Evolutionary conservation across 176 grass and related monocot genomes (phyloP), one percentile per base, ranked within the genome.

Genomic region (Rhipidocladum racemiflorum): DNA sequence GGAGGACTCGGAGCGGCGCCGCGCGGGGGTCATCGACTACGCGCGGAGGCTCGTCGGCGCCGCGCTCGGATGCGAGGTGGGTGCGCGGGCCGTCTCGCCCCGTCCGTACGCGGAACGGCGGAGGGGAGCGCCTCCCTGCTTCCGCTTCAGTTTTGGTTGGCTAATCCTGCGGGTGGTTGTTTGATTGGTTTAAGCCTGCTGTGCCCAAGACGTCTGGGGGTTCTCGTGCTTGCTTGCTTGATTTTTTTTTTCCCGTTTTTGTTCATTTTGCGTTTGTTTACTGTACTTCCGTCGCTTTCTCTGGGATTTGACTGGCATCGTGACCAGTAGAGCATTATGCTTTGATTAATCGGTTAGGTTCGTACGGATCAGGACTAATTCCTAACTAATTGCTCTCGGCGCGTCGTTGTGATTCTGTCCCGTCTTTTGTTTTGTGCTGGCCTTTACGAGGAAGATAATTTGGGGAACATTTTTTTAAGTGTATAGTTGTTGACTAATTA

Each of bases 21-120:
- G 92, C 39, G 85, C 56, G 0, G 66, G 60, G 39, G 86, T 97
- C 71, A 24, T 94, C 43, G 29, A 62, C 42, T 91, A 91, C 77
- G 81, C 82, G 13, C 86, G 81, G 39, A 88, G 91, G 81, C 90
- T 94, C 56, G 43, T 97, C 60, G 90, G 88, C 10, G 28, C 84
- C 20, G 68, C 88, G 32, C 81, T 92, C 51, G 88, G 86, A 21
- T 87, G 81, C 86, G 90, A 92, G 90, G 95, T 94, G 42, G 65
- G 70, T 28, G 42, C 74, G 65, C 24, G 10, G 25, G 2, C 17
- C 18, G 20, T 6, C 17, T 34, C 23, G 35, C 6, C 42, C 12
- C 25, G 42, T 32, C 68, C 61, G 18, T 45, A 9, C 69, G 75
- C 49, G 4, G 20, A 69, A 30, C 64, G 53, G 27, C 38, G 61